Percentiles rank a stretch among this genome's conserved stretches.
Evolutionary conservation across 192 early-diverging fungal species (phyloP).

Genomic region (Piromyces finnis): DNA sequence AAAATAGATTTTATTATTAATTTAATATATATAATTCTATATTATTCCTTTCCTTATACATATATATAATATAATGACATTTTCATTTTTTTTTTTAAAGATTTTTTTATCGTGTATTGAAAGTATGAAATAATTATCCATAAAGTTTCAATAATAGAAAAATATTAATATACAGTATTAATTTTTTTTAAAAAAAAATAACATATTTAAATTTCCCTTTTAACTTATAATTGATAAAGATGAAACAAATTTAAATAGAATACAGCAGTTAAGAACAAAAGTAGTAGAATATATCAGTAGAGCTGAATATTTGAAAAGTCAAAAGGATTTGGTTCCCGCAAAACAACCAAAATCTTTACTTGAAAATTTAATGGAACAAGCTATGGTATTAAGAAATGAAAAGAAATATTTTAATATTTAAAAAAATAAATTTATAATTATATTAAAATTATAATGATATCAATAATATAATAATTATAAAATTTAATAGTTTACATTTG

Average conservation of each 20-base stretch:
- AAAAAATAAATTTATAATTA: no score
- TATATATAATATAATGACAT: no score
- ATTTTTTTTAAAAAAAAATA: no score
- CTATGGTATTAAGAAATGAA: neutral
- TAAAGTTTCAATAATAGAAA: no score
- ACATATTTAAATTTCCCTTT: no score
- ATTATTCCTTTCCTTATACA: no score
- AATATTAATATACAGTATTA: no score
- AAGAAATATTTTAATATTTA: no score
- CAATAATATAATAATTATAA: neutral
- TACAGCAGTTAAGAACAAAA: neutral
- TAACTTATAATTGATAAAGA: neutral
- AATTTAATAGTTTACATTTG: neutral
- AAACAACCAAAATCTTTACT: neutral
- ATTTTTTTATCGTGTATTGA: neutral
- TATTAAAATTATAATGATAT: no score
- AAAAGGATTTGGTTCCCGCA: neutral
- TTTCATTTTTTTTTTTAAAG: neutral
- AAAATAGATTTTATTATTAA: no score
- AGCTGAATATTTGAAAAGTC: neutral
- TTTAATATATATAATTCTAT: no score
- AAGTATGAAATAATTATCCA: neutral
- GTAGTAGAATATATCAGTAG: neutral
- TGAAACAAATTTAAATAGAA: neutral
- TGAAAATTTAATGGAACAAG: neutral